These are phyloP conservation scores for Dothideomycetes sp. DNA, from an alignment of 2,329 filamentous ascomycete species.

Conservation along the genomic window DNA sequence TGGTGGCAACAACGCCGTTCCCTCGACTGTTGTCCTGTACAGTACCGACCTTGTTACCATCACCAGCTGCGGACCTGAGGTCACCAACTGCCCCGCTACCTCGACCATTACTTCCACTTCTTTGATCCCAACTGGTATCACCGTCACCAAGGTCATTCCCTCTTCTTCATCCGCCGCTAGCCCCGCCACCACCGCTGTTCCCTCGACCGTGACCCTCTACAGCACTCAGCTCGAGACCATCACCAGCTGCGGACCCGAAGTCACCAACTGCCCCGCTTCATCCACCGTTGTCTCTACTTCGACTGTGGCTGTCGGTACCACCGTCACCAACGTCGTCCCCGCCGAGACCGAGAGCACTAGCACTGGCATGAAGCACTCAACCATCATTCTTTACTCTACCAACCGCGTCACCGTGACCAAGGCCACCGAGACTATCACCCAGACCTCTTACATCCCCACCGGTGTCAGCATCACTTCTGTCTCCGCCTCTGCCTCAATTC, in stretches of 20 bases:
- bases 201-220: constrained; percentile 15
- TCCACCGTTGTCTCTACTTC: background rate
- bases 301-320: background rate
- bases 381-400: background rate
- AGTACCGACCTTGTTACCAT: constrained; percentile 13
- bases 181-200: constrained; percentile 3
- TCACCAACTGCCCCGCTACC: constrained; percentile 12
- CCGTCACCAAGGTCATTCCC: constrained; percentile 7
- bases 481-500: background rate
- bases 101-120: constrained; percentile 2
- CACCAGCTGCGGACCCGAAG: constrained; percentile 27
- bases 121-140: constrained; percentile 5
- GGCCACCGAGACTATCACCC: background rate
- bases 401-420: background rate
- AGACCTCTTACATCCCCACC: background rate
- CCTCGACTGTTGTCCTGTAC: constrained; percentile 15
- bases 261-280: constrained; percentile 24
- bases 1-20: constrained; percentile 2
- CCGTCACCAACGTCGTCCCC: constrained; percentile 2
- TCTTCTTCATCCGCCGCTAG: constrained; percentile 7
- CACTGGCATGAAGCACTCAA: background rate
- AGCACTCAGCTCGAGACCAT: constrained; percentile 24
- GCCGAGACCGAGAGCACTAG: background rate
- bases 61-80: constrained; percentile 10
- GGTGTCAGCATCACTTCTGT: too few relatives aligned